Conservation (phyloP, 2,329 filamentous ascomycete genomes). For the Pseudogymnoascus sp. region DNA sequence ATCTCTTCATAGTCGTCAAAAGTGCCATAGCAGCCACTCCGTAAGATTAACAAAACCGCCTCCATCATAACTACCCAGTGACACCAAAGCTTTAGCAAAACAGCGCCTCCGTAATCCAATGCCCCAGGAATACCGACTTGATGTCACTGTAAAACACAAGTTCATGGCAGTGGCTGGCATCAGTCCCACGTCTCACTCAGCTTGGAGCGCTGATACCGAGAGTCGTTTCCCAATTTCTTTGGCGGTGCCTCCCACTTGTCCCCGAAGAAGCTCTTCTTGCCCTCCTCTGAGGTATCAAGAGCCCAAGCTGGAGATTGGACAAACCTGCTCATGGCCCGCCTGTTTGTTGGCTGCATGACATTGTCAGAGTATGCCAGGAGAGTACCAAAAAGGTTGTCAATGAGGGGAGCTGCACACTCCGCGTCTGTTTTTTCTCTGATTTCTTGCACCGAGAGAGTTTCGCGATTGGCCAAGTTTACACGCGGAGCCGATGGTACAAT, state of each 20-base stretch:
- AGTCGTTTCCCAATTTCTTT: background rate
- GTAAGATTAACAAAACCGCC: background rate
- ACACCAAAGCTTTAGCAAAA: background rate
- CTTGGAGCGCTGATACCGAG: conserved; percentile 16
- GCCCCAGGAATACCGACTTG: background rate
- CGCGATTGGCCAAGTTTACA: background rate
- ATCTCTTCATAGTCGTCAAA: conserved; percentile 1
- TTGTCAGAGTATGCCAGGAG: conserved; percentile 21
- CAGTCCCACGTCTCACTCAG: conserved; percentile 16
- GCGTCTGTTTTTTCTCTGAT: conserved; percentile 20
- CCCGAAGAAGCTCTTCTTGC: conserved; percentile 24
- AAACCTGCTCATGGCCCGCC: conserved; percentile 19
- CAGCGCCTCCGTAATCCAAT: background rate
- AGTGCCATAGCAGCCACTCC: background rate
- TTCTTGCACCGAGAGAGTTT: conserved; percentile 18
- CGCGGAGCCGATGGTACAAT: background rate
- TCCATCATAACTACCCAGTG: background rate
- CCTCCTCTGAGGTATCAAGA: conserved; percentile 22
- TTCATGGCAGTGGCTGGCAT: background rate
- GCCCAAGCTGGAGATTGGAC: conserved; percentile 16
- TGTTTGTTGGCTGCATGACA: conserved; percentile 13
- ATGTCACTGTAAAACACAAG: background rate
- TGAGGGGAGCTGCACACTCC: conserved; percentile 20
- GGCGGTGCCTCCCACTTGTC: conserved; percentile 19
- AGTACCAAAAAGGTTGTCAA: conserved; percentile 23